Evolutionary conservation across 495 filamentous ascomycete species (phyloP).

Genomic region (Talaromyces adpressus): DNA sequence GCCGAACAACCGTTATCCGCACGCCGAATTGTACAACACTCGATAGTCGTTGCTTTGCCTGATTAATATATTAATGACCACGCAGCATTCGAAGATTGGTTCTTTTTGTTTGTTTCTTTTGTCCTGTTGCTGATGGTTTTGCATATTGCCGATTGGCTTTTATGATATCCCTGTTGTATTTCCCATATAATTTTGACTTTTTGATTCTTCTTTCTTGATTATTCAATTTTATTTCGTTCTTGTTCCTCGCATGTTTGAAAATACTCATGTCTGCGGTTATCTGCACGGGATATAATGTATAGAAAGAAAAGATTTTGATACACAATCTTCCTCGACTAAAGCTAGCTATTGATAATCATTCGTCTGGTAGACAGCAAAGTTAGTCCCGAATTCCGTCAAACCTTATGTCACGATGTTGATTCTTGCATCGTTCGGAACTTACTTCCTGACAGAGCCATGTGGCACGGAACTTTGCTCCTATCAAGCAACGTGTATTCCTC

Average conservation of each 20-base stretch:
- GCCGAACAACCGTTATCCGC: not conserved
- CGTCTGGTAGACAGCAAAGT: not conserved
- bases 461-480: not conserved
- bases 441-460: not conserved
- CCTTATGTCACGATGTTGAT: not conserved
- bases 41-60: constrained; percentile 2
- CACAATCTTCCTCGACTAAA: not conserved
- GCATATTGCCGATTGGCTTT: constrained; percentile 15
- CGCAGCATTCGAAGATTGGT: constrained; percentile 9
- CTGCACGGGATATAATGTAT: not conserved
- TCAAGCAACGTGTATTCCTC: not conserved
- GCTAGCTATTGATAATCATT: not conserved
- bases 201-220: constrained; percentile 11
- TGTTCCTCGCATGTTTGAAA: not conserved
- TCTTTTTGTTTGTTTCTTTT: not conserved
- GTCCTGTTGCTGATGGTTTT: not conserved
- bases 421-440: not conserved
- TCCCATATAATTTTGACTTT: constrained; percentile 9
- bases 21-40: constrained; percentile 4
- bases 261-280: not conserved
- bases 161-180: constrained; percentile 34
- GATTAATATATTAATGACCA: constrained; percentile 8
- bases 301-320: not conserved
- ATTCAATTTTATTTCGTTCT: constrained; percentile 1
- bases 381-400: not conserved